phyloP scores from a whole-genome alignment of 2,329 filamentous ascomycete species.

The Zalaria sp. region DNA sequence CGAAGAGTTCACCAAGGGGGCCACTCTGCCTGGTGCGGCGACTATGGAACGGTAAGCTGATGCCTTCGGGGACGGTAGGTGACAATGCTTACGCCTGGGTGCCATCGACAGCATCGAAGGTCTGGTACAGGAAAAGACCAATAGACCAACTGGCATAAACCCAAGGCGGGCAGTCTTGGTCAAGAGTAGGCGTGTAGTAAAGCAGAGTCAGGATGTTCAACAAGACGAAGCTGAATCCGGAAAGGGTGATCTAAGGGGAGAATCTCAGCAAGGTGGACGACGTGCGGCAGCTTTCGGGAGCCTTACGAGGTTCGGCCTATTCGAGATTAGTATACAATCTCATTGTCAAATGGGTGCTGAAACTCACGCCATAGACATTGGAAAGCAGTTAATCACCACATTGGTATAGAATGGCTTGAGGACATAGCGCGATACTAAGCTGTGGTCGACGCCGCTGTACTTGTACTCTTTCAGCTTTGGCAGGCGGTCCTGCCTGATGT shows the following conservation, averaged over 20 bases:
- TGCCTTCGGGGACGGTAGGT: background rate
- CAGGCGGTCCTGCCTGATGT: conserved; percentile 84
- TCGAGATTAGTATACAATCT: background rate
- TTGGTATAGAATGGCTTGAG: conserved; percentile 97
- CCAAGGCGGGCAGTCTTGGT: conserved; percentile 87
- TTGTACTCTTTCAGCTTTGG: conserved; percentile 87
- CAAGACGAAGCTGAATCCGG: conserved; percentile 80
- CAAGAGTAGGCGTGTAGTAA: conserved; percentile 90
- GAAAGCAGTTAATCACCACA: conserved; percentile 86
- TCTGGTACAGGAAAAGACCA: conserved; percentile 92
- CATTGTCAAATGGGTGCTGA: background rate
- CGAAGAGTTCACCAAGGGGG: conserved; percentile 88
- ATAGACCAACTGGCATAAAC: conserved; percentile 87
- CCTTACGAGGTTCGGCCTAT: conserved; percentile 5
- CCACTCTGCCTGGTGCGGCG: conserved; percentile 85
- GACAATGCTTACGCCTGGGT: conserved; percentile 62
- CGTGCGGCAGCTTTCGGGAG: background rate
- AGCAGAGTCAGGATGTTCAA: conserved; percentile 81
- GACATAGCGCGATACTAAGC: conserved; percentile 78
- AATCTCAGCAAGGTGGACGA: background rate
- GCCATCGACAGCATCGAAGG: conserved; percentile 93
- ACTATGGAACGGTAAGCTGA: conserved; percentile 26
- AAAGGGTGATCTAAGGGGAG: conserved; percentile 57
- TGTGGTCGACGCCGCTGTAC: conserved; percentile 77
- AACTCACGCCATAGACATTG: conserved; percentile 76